These are phyloP conservation scores for Cyphellophora attinorum DNA, from an alignment of 2,329 filamentous ascomycete genomes.

Conservation along the genomic window DNA sequence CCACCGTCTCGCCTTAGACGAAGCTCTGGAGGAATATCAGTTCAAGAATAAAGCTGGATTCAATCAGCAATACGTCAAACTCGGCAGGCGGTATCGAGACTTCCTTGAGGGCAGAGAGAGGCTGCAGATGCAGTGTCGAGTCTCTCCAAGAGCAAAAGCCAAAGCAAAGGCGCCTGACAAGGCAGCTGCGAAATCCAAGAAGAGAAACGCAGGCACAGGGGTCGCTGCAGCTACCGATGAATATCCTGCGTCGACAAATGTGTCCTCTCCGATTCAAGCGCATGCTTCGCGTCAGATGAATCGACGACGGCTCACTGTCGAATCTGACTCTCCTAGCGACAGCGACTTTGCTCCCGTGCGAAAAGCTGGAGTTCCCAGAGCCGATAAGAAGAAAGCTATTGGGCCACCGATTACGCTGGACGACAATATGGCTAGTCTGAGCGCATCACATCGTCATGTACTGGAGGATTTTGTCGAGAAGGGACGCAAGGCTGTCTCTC, in stretches of 20 bases:
- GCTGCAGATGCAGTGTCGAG: slow-evolving; percentile 45
- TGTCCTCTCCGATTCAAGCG: slow-evolving; percentile 53
- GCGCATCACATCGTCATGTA: slow-evolving; percentile 32
- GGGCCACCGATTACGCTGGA: slow-evolving; percentile 39
- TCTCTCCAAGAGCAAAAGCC: slow-evolving; percentile 33
- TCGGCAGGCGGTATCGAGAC: slow-evolving; percentile 34
- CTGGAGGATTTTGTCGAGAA: slow-evolving; percentile 38
- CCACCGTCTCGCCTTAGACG: slow-evolving; percentile 62
- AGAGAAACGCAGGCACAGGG: slow-evolving; percentile 24
- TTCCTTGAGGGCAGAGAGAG: slow-evolving; percentile 34
- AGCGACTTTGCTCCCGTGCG: slow-evolving; percentile 33
- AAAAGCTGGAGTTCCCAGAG: slow-evolving; percentile 23
- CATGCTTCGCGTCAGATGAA: slow-evolving; percentile 28
- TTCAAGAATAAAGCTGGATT: slow-evolving; percentile 54
- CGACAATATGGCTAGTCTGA: slow-evolving; percentile 30
- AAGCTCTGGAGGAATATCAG: slow-evolving; percentile 63
- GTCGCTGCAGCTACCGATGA: slow-evolving; percentile 24
- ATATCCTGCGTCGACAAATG: slow-evolving; percentile 54
- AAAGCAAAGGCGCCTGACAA: slow-evolving; percentile 21
- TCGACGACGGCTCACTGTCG: slow-evolving; percentile 17
- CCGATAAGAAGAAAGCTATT: slow-evolving; percentile 21
- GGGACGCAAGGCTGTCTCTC: slow-evolving; percentile 31
- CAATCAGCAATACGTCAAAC: slow-evolving; percentile 56
- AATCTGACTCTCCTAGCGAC: slow-evolving; percentile 17
- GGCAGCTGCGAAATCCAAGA: slow-evolving; percentile 19